Evolutionary conservation across 2,329 filamentous ascomycete species (phyloP).

Genomic region (Pseudogymnoascus sp.): DNA sequence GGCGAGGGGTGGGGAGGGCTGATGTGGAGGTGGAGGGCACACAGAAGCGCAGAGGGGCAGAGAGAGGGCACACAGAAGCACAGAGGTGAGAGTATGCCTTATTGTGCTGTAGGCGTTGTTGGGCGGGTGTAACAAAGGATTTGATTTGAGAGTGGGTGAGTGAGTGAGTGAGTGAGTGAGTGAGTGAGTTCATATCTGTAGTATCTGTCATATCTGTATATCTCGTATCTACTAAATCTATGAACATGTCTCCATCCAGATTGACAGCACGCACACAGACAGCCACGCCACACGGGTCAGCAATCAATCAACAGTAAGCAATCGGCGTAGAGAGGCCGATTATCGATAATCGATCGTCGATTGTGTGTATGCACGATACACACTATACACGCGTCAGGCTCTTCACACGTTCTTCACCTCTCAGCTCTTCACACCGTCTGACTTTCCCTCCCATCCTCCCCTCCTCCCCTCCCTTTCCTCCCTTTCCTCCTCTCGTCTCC

Average conservation of each 20-base stretch:
- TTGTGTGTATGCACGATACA: background rate
- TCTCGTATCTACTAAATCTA: background rate
- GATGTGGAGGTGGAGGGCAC: background rate
- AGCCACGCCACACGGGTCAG: background rate
- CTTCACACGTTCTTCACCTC: background rate
- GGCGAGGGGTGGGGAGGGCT: background rate
- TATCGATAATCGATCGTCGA: background rate
- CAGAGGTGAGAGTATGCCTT: background rate
- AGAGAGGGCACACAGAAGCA: background rate
- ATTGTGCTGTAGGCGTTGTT: background rate
- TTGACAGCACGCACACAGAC: background rate
- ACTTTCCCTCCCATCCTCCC: background rate
- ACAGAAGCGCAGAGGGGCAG: background rate
- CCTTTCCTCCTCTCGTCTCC: background rate
- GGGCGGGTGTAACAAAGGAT: background rate
- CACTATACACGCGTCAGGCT: background rate
- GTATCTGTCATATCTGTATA: too few relatives aligned
- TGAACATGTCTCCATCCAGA: background rate
- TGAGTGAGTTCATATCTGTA: background rate
- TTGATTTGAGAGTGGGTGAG: background rate
- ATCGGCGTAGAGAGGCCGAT: background rate
- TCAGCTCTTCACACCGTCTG: background rate
- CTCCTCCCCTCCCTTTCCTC: too few relatives aligned
- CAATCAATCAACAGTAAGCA: background rate
- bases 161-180: background rate